These are phyloP conservation scores for Sporothrix luriei DNA, from an alignment of 2,329 filamentous ascomycete species.

Conservation along the genomic window DNA sequence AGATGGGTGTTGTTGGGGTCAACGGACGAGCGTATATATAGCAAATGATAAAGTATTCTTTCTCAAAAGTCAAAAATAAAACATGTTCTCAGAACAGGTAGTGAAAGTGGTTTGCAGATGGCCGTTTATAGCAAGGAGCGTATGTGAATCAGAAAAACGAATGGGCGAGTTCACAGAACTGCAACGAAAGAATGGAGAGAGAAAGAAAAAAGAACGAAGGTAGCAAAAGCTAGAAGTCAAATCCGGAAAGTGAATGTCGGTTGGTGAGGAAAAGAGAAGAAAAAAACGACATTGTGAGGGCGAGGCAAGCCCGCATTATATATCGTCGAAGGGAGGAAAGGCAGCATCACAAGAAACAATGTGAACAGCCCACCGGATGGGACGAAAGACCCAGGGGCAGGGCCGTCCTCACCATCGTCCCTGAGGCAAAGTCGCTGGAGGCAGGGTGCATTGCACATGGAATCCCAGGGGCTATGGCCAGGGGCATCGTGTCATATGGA, in stretches of 20 bases:
- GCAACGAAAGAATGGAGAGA: constrained; percentile 29
- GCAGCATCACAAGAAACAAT: not conserved
- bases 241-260: constrained; percentile 29
- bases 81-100: constrained; percentile 32
- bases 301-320: constrained; percentile 10
- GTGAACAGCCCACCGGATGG: not conserved
- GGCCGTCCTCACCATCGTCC: not conserved
- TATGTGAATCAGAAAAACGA: constrained; percentile 23
- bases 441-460: constrained; percentile 9
- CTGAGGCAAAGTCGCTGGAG: not conserved
- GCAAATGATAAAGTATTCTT: not conserved
- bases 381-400: constrained; percentile 1
- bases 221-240: constrained; percentile 23
- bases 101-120: constrained; percentile 16
- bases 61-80: constrained; percentile 1
- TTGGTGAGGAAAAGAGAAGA: constrained; percentile 26
- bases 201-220: constrained; percentile 32
- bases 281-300: not conserved
- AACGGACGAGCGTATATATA: not conserved
- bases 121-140: constrained; percentile 19
- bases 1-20: not conserved
- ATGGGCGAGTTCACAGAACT: constrained; percentile 32
- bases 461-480: not conserved
- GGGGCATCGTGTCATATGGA: constrained; percentile 18
- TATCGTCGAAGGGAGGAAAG: not conserved